Evolutionary conservation across 192 early-diverging fungal genomes (phyloP).

Genomic region (Coemansia sp.): DNA sequence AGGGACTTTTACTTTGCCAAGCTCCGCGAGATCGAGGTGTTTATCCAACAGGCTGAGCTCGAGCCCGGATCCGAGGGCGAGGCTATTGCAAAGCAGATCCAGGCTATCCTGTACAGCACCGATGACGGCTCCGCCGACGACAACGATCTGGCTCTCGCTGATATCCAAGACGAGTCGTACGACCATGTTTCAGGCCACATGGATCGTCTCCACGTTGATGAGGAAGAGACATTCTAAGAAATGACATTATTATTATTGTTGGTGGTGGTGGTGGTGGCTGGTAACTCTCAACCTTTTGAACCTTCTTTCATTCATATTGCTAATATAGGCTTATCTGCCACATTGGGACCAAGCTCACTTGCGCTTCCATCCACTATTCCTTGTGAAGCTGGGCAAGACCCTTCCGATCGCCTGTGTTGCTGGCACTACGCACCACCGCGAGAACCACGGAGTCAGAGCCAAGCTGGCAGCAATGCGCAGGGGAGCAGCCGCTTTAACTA

Average conservation of each 20-base stretch:
- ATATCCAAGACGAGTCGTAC: conserved; percentile 20
- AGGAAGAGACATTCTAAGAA: conserved; percentile 46
- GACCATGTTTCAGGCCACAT: conserved; percentile 27
- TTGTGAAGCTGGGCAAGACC: neutral
- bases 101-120: conserved; percentile 91
- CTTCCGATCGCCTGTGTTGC: conserved; percentile 5
- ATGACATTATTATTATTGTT: neutral
- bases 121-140: conserved; percentile 56
- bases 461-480: conserved; percentile 33
- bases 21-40: conserved; percentile 92
- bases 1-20: conserved; percentile 98
- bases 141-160: neutral
- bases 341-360: neutral
- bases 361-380: neutral
- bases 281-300: neutral
- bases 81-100: conserved; percentile 74
- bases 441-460: conserved; percentile 36
- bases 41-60: conserved; percentile 80
- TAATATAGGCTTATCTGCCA: neutral
- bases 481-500: conserved; percentile 72
- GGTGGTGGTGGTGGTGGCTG: too few relatives aligned
- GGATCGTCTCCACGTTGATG: conserved; percentile 37
- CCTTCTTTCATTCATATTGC: neutral
- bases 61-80: conserved; percentile 57
- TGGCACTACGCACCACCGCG: conserved; percentile 35